A percentile compares a stretch with the other conserved stretches of the same genome.
phyloP scores from a whole-genome alignment of 306 rosid genomes.

The Glycine soja region DNA sequence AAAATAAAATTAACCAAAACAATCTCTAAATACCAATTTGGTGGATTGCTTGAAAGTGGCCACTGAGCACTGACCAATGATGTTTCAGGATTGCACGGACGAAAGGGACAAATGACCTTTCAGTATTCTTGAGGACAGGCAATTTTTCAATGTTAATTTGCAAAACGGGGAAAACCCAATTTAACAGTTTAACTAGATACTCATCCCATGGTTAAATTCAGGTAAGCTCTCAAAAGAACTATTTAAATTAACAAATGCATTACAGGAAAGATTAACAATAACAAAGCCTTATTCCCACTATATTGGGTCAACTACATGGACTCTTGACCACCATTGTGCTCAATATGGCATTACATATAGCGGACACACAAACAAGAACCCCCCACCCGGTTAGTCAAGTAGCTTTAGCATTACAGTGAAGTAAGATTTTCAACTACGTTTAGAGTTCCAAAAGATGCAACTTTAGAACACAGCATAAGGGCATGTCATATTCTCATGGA shows the following conservation, averaged over 20 bases:
- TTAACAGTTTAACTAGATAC: neutral
- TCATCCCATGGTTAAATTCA: neutral
- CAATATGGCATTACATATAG: neutral
- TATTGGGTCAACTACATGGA: neutral
- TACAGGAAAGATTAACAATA: neutral
- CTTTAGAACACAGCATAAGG: constrained; percentile 3
- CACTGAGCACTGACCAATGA: neutral
- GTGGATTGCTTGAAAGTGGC: constrained; percentile 22
- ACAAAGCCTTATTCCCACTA: neutral
- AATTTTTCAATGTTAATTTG: neutral
- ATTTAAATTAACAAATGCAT: neutral
- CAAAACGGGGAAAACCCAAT: neutral
- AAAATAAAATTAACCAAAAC: neutral
- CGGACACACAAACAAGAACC: neutral
- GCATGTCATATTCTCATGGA: neutral
- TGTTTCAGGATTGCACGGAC: neutral
- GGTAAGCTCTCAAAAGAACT: neutral
- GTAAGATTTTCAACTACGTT: neutral
- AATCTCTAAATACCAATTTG: neutral
- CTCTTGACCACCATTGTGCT: constrained; percentile 6
- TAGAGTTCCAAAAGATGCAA: neutral
- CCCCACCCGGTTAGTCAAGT: neutral
- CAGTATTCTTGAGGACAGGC: neutral
- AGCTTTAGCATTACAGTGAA: constrained; percentile 11
- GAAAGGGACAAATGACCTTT: neutral